Evolutionary conservation across 495 filamentous ascomycete species (phyloP).

Genomic region (Penicillium diatomitis): DNA sequence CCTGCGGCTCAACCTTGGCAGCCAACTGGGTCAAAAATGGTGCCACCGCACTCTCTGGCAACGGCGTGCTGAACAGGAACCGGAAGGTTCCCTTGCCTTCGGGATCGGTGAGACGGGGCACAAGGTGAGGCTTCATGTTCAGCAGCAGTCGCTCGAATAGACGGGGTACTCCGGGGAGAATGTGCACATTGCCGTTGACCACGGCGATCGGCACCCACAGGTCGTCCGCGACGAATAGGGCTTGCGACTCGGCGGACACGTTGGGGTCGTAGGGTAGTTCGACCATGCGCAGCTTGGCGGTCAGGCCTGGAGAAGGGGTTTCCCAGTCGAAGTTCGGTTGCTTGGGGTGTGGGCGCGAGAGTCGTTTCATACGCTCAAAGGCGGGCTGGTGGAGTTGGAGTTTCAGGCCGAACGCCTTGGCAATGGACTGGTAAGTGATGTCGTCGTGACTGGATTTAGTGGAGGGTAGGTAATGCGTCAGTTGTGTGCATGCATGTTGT

Average conservation of each 20-base stretch:
- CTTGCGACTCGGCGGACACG: conserved; percentile 51
- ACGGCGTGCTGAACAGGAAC: conserved; percentile 74
- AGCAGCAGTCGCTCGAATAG: conserved; percentile 74
- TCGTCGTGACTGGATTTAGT: conserved; percentile 59
- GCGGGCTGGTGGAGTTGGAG: conserved; percentile 68
- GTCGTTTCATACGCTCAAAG: conserved; percentile 69
- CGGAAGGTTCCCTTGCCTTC: conserved; percentile 70
- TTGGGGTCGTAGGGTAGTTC: conserved; percentile 66
- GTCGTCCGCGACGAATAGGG: conserved; percentile 66
- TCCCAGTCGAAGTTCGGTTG: conserved; percentile 81
- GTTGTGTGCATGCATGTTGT: too few relatives aligned
- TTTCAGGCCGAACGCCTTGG: conserved; percentile 72
- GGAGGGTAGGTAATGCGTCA: neutral
- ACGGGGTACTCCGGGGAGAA: conserved; percentile 81
- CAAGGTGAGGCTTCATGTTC: conserved; percentile 58
- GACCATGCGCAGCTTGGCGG: conserved; percentile 83
- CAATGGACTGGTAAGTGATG: conserved; percentile 92
- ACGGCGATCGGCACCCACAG: conserved; percentile 85
- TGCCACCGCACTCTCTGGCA: conserved; percentile 78
- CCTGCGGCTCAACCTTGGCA: conserved; percentile 53
- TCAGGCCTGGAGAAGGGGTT: conserved; percentile 63
- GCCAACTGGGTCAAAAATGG: conserved; percentile 74
- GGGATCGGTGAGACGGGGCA: conserved; percentile 63
- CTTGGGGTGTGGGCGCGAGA: conserved; percentile 61
- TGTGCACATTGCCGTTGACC: conserved; percentile 87